Evolutionary conservation across 768 basidiomycete genomes (phyloP).

Genomic region (Coprinopsis sp.): DNA sequence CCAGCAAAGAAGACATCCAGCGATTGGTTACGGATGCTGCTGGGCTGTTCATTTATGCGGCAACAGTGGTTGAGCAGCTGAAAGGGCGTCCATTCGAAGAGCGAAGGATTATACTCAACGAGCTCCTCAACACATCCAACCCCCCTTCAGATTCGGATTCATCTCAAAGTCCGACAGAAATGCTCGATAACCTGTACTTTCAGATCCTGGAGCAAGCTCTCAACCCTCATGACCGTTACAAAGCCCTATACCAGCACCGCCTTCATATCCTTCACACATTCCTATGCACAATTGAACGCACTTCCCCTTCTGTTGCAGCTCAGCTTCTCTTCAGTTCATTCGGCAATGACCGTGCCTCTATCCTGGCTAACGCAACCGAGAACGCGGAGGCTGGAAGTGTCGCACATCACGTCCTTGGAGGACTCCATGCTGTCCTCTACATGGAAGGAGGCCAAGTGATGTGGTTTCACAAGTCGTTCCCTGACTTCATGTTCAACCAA

Average conservation of each 20-base stretch:
- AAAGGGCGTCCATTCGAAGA: no score
- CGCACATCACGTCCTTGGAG: no score
- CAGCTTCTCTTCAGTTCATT: slow-evolving; percentile 7
- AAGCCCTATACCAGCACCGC: slow-evolving; percentile 2
- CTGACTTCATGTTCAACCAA: no score
- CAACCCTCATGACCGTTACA: slow-evolving; percentile 6
- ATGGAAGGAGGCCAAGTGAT: no score
- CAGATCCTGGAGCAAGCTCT: slow-evolving; percentile 16
- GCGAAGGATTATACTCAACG: no score
- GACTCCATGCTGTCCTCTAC: no score
- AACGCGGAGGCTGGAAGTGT: no score
- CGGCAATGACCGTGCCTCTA: not conserved
- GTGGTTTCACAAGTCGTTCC: no score
- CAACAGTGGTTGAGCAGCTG: slow-evolving; percentile 17
- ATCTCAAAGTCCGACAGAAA: slow-evolving; percentile 1
- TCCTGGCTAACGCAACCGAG: not conserved
- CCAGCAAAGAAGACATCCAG: not conserved
- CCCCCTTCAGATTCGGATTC: no score
- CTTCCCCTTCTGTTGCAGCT: slow-evolving; percentile 14
- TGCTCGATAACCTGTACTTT: slow-evolving; percentile 14
- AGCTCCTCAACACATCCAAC: no score
- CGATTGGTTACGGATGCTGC: slow-evolving; percentile 12
- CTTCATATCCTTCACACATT: slow-evolving; percentile 18
- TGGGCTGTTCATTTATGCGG: no score
- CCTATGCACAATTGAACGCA: slow-evolving; percentile 17